Base-by-base conservation (phyloP, 1,284 basidiomycete genomes). In the Irpex sp. region DNA sequence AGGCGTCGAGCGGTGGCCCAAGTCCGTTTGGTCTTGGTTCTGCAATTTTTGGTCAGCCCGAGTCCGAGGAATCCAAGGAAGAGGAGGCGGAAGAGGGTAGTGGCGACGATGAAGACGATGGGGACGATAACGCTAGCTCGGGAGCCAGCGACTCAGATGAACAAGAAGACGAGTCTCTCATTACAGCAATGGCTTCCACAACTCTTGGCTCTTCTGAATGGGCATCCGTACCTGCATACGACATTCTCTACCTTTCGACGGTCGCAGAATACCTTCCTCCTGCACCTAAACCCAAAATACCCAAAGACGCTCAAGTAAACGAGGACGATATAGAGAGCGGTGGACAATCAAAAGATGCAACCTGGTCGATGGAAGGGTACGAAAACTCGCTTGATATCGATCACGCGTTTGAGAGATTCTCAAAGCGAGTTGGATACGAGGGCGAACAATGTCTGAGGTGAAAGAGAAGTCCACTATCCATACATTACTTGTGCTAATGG, bases 361-460 rank as follows among this genome's bases (percentile, higher is more conserved):
- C 75, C 1, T 92, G 88, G 89, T 75, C 77, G 3, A 76, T 83
- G 7, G 93, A 95, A 73, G 78, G 81, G 13, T 95, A 92, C 69
- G 93, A 94, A 74, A 86, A 90, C 70, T 90, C 90, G 37, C 71
- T 89, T 60, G 80, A 89, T 36, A 79, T 90, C 35, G 93, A 95
- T 72, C 83, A 84, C 57, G 83, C 90, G 1, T 95, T 95, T 71
- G 87, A 92, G 67, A 80, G 83, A n/a, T 95, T 95, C 71, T 85
- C 83, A 58, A 84, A 85, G 70, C 81, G 91, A 33, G 85, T 90
- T 9, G 80, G 76, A 43, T 79, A 82, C 66, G 86, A 90, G 70
- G 85, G 86, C 37, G 82, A 88, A 65, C 93, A 95, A 70, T 93
- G 92, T 70, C 77, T 95, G 53, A 81, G 93, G 92, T 92, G 59